Conservation (phyloP, 2,329 filamentous ascomycete genomes). For the Chrysosphaeria jannelii region DNA sequence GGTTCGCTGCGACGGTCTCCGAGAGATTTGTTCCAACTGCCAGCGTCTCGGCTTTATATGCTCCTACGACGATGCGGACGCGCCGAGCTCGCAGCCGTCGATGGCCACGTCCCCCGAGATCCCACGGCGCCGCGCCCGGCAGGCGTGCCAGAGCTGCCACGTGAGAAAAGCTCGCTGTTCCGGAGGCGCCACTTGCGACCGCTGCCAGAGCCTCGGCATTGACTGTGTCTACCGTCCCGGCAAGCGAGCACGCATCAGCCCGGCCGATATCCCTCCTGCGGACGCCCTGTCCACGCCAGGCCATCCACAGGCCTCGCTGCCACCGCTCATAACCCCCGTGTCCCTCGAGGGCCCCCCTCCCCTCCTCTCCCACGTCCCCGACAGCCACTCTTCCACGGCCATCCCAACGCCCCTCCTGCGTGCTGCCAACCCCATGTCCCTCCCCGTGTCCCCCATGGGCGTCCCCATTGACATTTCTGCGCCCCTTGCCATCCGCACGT, state of each 20-base stretch:
- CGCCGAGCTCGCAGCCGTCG: not conserved
- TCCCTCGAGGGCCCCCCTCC: no score
- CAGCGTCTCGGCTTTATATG: conserved; percentile 25
- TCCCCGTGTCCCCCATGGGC: no score
- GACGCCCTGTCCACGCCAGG: no score
- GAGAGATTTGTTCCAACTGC: conserved; percentile 24
- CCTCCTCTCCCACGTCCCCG: no score
- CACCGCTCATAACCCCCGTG: no score
- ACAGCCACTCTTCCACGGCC: no score
- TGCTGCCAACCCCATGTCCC: no score
- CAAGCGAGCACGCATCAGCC: conserved; percentile 10
- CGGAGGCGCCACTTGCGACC: conserved; percentile 22
- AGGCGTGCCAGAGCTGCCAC: conserved; percentile 26
- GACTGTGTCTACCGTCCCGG: conserved; percentile 23
- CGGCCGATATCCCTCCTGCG: no score
- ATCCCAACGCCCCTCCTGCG: no score
- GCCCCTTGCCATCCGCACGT: conserved; percentile 18
- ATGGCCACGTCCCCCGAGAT: conserved; percentile 10
- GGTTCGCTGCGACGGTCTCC: conserved; percentile 24
- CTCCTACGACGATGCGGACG: conserved; percentile 18
- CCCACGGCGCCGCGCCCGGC: conserved; percentile 21
- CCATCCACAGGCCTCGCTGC: no score
- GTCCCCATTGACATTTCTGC: conserved; percentile 15
- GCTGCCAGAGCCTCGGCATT: conserved; percentile 19
- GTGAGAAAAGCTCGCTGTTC: conserved; percentile 26